Evolutionary conservation across 345 rosid species (phyloP), one percentile per base, ranked within the genome.

Genomic region (Brassica cretica): DNA sequence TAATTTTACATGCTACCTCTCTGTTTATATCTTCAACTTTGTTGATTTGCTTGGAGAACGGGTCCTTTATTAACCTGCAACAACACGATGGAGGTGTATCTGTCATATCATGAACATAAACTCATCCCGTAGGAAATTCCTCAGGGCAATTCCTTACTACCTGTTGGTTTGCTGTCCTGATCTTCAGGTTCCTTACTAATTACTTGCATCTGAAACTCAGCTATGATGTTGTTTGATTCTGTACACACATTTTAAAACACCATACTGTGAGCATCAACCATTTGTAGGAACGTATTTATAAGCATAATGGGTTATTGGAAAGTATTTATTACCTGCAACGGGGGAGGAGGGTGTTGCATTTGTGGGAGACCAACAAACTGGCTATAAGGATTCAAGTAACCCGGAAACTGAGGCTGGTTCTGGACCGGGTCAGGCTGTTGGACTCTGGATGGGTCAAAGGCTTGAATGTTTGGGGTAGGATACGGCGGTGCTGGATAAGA

Each of bases 191-290:
- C 64, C 44, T 64, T 75, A 61, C 64, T 75, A 19, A 70, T 32
- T 70, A 64, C 72, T 75, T 37, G 72, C 65, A 53, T 69, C 56
- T 5, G 11, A 27, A 46, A 64, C 63, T 70, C 14, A 3, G 27
- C 18, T 80, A 76, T 19, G 72, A 19, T 69, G 67, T 69, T 79
- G 75, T n/a, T 56, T 70, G 72, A 71, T 35, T 75, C 76, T 80
- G 10, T 1, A 33, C 21, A 2, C 16, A 18, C 18, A 72, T 12
- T 21, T 5, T 14, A 32, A 5, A 60, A 10, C 46, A 33, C 6
- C 30, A 15, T 33, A 10, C 44, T 62, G 8, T 66, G 30, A 73
- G 66, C 70, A 35, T 72, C 25, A 2, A 6, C 25, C 14, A 53
- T 24, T 3, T 0, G 5, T 5, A 19, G 21, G 55, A 66, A 65